Percentiles rank a stretch among this genome's conserved stretches.
phyloP scores from a whole-genome alignment of 495 filamentous ascomycete genomes.

The Podospora comata region DNA sequence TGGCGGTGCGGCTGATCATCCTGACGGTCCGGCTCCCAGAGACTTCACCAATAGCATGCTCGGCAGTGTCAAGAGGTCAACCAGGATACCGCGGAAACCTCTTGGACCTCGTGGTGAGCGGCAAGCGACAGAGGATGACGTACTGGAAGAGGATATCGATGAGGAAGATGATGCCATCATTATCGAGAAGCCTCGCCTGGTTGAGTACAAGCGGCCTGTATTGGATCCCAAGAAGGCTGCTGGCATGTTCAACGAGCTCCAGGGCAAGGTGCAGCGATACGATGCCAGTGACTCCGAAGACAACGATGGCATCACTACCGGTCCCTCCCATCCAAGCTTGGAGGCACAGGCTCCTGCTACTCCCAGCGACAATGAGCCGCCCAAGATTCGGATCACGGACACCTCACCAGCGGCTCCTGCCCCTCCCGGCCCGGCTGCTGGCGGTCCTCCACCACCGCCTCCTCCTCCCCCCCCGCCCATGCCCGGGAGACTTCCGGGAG shows the following conservation, averaged over 20 bases:
- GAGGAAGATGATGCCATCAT: conserved; percentile 47
- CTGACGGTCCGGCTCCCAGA: conserved; percentile 26
- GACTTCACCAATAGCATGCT: conserved; percentile 57
- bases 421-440: conserved; percentile 31
- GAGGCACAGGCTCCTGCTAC: conserved; percentile 69
- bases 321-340: conserved; percentile 70
- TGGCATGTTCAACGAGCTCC: conserved; percentile 76
- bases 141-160: conserved; percentile 39
- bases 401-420: conserved; percentile 45
- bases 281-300: conserved; percentile 72
- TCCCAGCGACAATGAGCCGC: conserved; percentile 58
- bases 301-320: conserved; percentile 69
- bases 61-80: conserved; percentile 57
- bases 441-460: conserved; percentile 33
- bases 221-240: conserved; percentile 70
- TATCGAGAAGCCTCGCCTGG: conserved; percentile 64
- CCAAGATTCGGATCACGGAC: conserved; percentile 46
- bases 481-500: conserved; percentile 33
- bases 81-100: conserved; percentile 53
- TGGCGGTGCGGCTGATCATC: conserved; percentile 30
- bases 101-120: conserved; percentile 41
- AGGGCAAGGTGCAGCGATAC: conserved; percentile 68
- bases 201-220: conserved; percentile 68
- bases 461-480: conserved; percentile 40
- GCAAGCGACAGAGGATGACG: conserved; percentile 27